Percentiles rank a stretch among this genome's conserved stretches.
phyloP scores from a whole-genome alignment of 1,139 yeast genomes.

The Geotrichum fermentans region DNA sequence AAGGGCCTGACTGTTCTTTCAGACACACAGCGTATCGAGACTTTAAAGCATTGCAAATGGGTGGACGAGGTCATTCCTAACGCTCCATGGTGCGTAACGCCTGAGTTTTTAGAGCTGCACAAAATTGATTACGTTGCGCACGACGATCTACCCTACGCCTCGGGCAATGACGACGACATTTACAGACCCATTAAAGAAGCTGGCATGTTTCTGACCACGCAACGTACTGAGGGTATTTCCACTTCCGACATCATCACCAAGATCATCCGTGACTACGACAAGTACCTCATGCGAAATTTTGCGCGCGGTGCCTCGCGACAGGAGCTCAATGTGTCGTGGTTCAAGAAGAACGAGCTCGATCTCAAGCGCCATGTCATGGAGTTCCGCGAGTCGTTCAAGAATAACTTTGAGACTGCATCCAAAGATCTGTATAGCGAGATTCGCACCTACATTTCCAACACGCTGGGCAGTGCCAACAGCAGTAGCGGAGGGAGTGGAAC shows the following conservation, averaged over 20 bases:
- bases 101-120: conserved; percentile 72
- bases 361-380: conserved; percentile 84
- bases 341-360: conserved; percentile 92
- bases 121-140: conserved; percentile 94
- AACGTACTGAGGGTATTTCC: conserved; percentile 92
- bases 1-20: conserved; percentile 89
- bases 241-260: conserved; percentile 94
- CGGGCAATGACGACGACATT: conserved; percentile 81
- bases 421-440: conserved; percentile 79
- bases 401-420: conserved; percentile 68
- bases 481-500: conserved; percentile 17
- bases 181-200: conserved; percentile 84
- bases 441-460: conserved; percentile 44
- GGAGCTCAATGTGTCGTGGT: conserved; percentile 94
- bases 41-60: conserved; percentile 88
- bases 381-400: conserved; percentile 79
- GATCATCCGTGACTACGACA: conserved; percentile 91
- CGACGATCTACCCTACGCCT: conserved; percentile 92
- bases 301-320: conserved; percentile 96
- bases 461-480: conserved; percentile 23
- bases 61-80: conserved; percentile 92
- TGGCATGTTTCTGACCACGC: conserved; percentile 91
- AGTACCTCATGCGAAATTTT: conserved; percentile 91
- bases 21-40: conserved; percentile 83
- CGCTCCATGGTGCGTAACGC: conserved; percentile 94